Evolutionary conservation across 352 stramenopile genomes (phyloP).

Genomic region (Aphanomyces cochlioides): DNA sequence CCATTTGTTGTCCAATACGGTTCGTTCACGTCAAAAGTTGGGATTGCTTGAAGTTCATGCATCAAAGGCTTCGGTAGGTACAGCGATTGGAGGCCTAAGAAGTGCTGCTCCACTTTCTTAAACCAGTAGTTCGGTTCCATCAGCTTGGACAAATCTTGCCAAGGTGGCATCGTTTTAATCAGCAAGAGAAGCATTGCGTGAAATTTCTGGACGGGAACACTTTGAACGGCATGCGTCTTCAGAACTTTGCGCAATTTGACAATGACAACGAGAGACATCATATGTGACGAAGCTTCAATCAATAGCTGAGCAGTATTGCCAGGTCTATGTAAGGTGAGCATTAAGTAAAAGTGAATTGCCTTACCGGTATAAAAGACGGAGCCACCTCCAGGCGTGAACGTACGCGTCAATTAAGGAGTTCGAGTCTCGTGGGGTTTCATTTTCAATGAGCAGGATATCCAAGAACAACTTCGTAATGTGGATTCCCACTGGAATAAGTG

Average conservation of each 20-base stretch:
- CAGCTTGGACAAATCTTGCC: slow-evolving; percentile 15
- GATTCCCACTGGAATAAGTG: slow-evolving; percentile 60
- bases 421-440: background rate
- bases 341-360: background rate
- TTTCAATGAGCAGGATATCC: slow-evolving; percentile 35
- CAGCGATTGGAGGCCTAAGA: slow-evolving; percentile 19
- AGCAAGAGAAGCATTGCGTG: slow-evolving; percentile 22
- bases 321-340: slow-evolving; percentile 24
- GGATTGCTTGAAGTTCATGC: slow-evolving; percentile 1
- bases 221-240: background rate
- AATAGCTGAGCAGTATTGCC: slow-evolving; percentile 41
- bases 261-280: slow-evolving; percentile 25
- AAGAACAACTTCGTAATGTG: slow-evolving; percentile 51
- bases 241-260: slow-evolving; percentile 20
- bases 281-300: slow-evolving; percentile 21
- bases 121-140: slow-evolving; percentile 26
- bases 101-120: slow-evolving; percentile 28
- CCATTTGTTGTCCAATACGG: slow-evolving; percentile 24
- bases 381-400: slow-evolving; percentile 36
- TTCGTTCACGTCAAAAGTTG: background rate
- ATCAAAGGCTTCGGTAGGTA: slow-evolving; percentile 22
- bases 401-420: slow-evolving; percentile 12
- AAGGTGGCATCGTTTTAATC: slow-evolving; percentile 22
- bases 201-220: slow-evolving; percentile 1
- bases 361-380: slow-evolving; percentile 65